Evolutionary conservation across 345 rosid species (phyloP), one percentile per base, ranked within the genome.

Genomic region (Anacardium occidentale): DNA sequence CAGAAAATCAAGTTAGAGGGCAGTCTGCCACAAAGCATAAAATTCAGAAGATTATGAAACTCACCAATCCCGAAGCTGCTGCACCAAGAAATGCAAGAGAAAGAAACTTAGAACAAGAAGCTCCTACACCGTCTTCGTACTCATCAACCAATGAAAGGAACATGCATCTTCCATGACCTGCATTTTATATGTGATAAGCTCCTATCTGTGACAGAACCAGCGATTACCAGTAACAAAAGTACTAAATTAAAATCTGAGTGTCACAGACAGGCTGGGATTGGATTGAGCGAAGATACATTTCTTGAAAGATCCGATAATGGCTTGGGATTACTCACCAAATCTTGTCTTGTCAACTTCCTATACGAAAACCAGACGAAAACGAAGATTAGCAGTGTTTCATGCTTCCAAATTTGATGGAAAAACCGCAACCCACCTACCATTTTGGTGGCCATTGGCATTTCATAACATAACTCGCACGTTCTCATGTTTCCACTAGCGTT

Each of bases 261-360:
- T 65, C 15, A 47, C 56, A 65, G 69, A 47, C 56, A 65, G 55
- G 56, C 47, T 65, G 69, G 69, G 47, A 37, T 37, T 7, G 42
- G 42, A 37, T 5, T 37, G 0, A 37, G 42, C 42, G 42, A 37
- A 37, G 42, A 37, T 37, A 37, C 0, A 65, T 44, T 52, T 60
- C 67, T 76, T 57, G 79, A n/a, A 65, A 71, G 52, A 57, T 56
- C 79, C 72, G 79, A 53, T 7, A n/a, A 40, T 50, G 70, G 60
- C 61, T 57, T 76, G 47, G 74, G 47, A 56, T 50, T 66, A 25
- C 45, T 29, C 58, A 10, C 58, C 51, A 24, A 51, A 18, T 3
- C 45, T 66, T 51, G 70, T 50, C 70, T 3, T 66, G 45, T 10
- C 45, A 50, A 10, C 0, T 18, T 54, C 7, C 4, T n/a, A 42